Percentiles rank a stretch among this genome's conserved stretches.
These are phyloP conservation scores for Mucor saturninus DNA, from an alignment of 371 early-diverging fungal genomes.

Conservation along the genomic window DNA sequence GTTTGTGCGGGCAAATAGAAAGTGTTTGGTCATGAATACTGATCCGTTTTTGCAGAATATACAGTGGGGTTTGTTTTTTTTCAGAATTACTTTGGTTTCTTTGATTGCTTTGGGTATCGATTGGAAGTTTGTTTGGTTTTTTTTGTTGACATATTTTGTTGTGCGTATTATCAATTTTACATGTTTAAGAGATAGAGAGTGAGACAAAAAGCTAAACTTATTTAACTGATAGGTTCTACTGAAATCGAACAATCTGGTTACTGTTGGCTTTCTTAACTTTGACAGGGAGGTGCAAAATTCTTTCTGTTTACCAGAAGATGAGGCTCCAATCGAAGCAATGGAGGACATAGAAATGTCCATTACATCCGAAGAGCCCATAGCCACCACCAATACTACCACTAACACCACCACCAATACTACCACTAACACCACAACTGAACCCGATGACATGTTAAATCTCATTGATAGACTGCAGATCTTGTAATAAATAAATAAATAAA, in stretches of 20 bases:
- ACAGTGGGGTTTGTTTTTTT: neutral
- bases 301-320: neutral
- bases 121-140: neutral
- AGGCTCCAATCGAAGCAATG: neutral
- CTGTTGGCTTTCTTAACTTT: neutral
- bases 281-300: neutral
- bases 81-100: neutral
- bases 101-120: neutral
- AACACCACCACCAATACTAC: neutral
- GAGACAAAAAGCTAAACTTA: too few species aligned
- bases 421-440: too few species aligned
- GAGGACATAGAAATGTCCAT: neutral
- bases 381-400: neutral
- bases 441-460: neutral
- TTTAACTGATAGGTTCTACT: too few species aligned
- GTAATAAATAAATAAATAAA: neutral
- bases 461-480: neutral
- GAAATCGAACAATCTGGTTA: too few species aligned
- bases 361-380: neutral
- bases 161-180: too few species aligned
- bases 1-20: neutral
- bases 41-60: neutral
- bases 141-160: neutral
- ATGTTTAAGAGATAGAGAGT: too few species aligned
- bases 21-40: neutral